Base-by-base conservation (phyloP, 176 grass and related monocot genomes). In the Stipa capillata region DNA sequence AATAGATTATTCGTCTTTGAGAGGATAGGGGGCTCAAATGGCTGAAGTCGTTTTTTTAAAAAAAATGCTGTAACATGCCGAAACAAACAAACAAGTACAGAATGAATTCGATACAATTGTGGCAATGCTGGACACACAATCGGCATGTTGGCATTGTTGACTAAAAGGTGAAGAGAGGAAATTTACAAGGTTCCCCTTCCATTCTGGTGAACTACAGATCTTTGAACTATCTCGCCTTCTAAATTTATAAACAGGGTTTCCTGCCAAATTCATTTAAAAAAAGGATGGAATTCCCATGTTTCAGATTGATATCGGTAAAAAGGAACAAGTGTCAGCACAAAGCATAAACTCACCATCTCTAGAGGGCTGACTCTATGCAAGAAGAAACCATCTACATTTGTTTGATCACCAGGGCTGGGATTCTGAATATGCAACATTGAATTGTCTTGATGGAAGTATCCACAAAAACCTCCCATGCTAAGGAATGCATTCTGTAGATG, bases 221-320 rank as follows among this genome's bases (percentile, higher is more conserved):
- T 88, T 72, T 80, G 75, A 50, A 84, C 60, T n/a, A 88, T 16
- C 60, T 80, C 58, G 59, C 86, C 81, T 68, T 88, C 75, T 60
- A 69, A 39, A 41, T 84, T 69, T 43, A 88, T 68, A 32, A 79
- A 52, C 11, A 80, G 2, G 2, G 75, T 79, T 17, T 69, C 86
- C 76, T 88, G 81, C 35, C 33, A 73, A 33, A 51, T 27, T 73
- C 31, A 18, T 7, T 25, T 16, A 1, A 27, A 18, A 36, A 49
- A 5, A n/a, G n/a, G n/a, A 74, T 34, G 13, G 8, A 42, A 43
- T 29, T 40, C 8, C 48, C 29, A 43, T 33, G 21, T 23, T 86
- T 57, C 6, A 23, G 25, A 70, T n/a, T 33, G 57, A 50, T 79
- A 72, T 52, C n/a, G 16, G 21, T 6, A 40, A 23, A 76, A 24